phyloP scores from a whole-genome alignment of 768 basidiomycete genomes.

The Pleurotus citrinopileatus region DNA sequence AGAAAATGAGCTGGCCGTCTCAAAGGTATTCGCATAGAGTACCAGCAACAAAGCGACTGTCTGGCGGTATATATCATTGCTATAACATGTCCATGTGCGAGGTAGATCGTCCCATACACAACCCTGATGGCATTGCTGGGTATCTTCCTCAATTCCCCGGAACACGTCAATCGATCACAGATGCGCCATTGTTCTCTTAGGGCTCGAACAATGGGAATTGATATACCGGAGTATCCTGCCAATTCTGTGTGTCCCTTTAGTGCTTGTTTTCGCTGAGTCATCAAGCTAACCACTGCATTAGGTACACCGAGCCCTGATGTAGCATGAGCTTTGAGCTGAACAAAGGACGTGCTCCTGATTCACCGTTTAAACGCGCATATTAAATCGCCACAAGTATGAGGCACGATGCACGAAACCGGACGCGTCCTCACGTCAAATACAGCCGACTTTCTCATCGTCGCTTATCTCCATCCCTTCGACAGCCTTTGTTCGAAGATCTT shows the following conservation, averaged over 20 bases:
- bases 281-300: neutral
- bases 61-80: neutral
- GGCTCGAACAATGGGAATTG: neutral
- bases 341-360: conserved; percentile 2
- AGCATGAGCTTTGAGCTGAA: neutral
- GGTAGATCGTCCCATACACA: no score
- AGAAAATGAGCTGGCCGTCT: conserved; percentile 80
- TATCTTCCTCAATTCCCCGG: neutral
- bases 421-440: neutral
- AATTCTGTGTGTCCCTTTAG: neutral
- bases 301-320: neutral
- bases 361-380: neutral
- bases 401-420: conserved; percentile 1
- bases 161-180: neutral
- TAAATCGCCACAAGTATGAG: neutral
- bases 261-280: neutral
- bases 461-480: neutral
- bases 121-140: no score
- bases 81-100: neutral
- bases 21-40: conserved; percentile 83
- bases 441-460: neutral
- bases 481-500: conserved; percentile 8
- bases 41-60: conserved; percentile 9
- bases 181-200: conserved; percentile 6
- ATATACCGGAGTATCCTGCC: neutral